Evolutionary conservation across 2,329 filamentous ascomycete genomes (phyloP).

Genomic region (Cladophialophora exuberans): DNA sequence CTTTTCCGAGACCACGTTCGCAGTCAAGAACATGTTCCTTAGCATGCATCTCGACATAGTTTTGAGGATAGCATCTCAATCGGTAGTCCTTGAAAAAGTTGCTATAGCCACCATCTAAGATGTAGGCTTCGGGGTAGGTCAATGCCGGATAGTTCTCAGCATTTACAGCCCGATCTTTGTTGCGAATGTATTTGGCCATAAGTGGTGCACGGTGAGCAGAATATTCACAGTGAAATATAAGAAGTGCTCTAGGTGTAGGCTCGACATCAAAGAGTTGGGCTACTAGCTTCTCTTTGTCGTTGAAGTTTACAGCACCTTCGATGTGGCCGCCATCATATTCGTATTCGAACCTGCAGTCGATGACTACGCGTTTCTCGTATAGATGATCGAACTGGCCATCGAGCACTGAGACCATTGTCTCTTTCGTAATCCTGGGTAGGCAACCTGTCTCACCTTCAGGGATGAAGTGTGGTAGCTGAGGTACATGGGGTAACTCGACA

Average conservation of each 20-base stretch:
- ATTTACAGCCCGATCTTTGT: slow-evolving; percentile 84
- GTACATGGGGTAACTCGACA: slow-evolving; percentile 66
- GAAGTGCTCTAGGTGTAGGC: slow-evolving; percentile 71
- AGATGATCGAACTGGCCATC: slow-evolving; percentile 77
- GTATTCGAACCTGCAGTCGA: slow-evolving; percentile 98
- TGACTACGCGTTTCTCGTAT: slow-evolving; percentile 81
- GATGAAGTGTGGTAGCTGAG: slow-evolving; percentile 80
- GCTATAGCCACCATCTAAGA: slow-evolving; percentile 94
- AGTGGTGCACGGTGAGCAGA: slow-evolving; percentile 93
- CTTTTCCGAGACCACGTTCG: slow-evolving; percentile 89
- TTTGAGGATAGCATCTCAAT: slow-evolving; percentile 84
- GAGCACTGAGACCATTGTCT: slow-evolving; percentile 82
- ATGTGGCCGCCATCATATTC: slow-evolving; percentile 98
- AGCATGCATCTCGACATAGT: slow-evolving; percentile 95
- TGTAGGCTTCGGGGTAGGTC: slow-evolving; percentile 96
- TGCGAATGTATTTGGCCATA: slow-evolving; percentile 92
- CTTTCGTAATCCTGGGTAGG: slow-evolving; percentile 81
- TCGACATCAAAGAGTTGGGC: slow-evolving; percentile 72
- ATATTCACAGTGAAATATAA: slow-evolving; percentile 98
- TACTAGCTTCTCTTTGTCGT: slow-evolving; percentile 88
- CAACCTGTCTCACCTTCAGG: slow-evolving; percentile 79
- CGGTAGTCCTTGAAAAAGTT: slow-evolving; percentile 83
- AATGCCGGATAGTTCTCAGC: slow-evolving; percentile 83
- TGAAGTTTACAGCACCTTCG: slow-evolving; percentile 90
- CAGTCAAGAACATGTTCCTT: slow-evolving; percentile 90